Conservation (phyloP, 1,139 yeast genomes). For the Sugiyamaella pinicola region DNA sequence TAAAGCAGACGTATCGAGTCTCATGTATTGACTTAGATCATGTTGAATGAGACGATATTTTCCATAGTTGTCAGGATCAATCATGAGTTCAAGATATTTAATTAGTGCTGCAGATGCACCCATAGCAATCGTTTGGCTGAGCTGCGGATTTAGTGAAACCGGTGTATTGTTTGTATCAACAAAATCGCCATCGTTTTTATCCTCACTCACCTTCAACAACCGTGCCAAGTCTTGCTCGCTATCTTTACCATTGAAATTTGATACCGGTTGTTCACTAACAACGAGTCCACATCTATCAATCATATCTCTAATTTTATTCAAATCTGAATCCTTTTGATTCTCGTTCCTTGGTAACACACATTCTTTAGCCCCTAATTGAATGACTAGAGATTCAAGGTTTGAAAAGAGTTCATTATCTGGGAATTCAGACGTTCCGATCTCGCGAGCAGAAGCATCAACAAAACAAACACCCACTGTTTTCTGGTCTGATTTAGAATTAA, state of each 20-base stretch:
- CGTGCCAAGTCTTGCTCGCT: slow-evolving; percentile 74
- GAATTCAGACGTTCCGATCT: slow-evolving; percentile 75
- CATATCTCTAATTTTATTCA: slow-evolving; percentile 49
- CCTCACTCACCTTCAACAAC: slow-evolving; percentile 50
- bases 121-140: slow-evolving; percentile 48
- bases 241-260: slow-evolving; percentile 61
- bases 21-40: slow-evolving; percentile 76
- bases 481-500: slow-evolving; percentile 48
- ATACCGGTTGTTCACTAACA: slow-evolving; percentile 58
- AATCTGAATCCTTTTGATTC: slow-evolving; percentile 44
- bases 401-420: slow-evolving; percentile 85
- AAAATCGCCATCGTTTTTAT: slow-evolving; percentile 40
- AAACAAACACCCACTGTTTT: slow-evolving; percentile 76
- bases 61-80: slow-evolving; percentile 54
- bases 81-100: slow-evolving; percentile 62
- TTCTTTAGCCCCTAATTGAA: slow-evolving; percentile 89
- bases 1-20: slow-evolving; percentile 86
- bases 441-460: slow-evolving; percentile 68
- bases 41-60: slow-evolving; percentile 61
- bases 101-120: slow-evolving; percentile 65
- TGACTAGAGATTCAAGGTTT: slow-evolving; percentile 78
- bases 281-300: slow-evolving; percentile 77
- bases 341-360: slow-evolving; percentile 56
- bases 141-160: slow-evolving; percentile 59
- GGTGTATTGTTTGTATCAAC: slow-evolving; percentile 35